These are phyloP conservation scores for Evansstolkia leycettana DNA, from an alignment of 495 filamentous ascomycete genomes.

Conservation along the genomic window DNA sequence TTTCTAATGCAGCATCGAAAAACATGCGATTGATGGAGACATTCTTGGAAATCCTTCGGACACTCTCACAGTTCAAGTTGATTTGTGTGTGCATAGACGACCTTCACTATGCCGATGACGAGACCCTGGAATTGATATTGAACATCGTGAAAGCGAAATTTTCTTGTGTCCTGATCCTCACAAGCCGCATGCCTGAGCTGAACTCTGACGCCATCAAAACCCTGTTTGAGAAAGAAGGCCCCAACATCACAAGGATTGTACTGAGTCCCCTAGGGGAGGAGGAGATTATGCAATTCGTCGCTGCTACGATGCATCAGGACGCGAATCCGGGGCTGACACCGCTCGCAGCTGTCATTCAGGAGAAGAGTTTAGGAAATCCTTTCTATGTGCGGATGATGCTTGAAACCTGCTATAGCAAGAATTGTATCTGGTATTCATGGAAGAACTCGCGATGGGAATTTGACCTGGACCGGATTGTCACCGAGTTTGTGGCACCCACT, in stretches of 20 bases:
- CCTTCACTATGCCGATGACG: slow-evolving; percentile 75
- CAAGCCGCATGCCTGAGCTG: slow-evolving; percentile 28
- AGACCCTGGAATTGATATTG: slow-evolving; percentile 66
- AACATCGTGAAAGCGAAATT: slow-evolving; percentile 61
- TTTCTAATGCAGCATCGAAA: slow-evolving; percentile 54
- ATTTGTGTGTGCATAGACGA: slow-evolving; percentile 81
- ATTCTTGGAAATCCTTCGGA: slow-evolving; percentile 70
- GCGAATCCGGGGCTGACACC: slow-evolving; percentile 26
- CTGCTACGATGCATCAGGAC: slow-evolving; percentile 50
- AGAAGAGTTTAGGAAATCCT: slow-evolving; percentile 70
- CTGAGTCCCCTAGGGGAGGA: slow-evolving; percentile 59
- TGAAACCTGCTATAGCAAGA: slow-evolving; percentile 72
- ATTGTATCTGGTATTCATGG: slow-evolving; percentile 83
- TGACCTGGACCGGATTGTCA: slow-evolving; percentile 70
- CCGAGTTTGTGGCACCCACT: slow-evolving; percentile 62
- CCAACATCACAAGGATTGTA: slow-evolving; percentile 50
- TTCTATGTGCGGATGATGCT: slow-evolving; percentile 88
- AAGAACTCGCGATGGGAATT: slow-evolving; percentile 68
- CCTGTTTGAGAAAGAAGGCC: slow-evolving; percentile 25
- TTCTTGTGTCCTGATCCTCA: slow-evolving; percentile 64
- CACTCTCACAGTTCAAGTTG: slow-evolving; percentile 64
- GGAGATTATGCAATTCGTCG: slow-evolving; percentile 65
- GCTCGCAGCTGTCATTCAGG: slow-evolving; percentile 59
- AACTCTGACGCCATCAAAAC: slow-evolving; percentile 28
- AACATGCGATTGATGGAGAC: slow-evolving; percentile 72